Conservation (phyloP, 192 early-diverging fungal species). For the Obelidium mucronatum region DNA sequence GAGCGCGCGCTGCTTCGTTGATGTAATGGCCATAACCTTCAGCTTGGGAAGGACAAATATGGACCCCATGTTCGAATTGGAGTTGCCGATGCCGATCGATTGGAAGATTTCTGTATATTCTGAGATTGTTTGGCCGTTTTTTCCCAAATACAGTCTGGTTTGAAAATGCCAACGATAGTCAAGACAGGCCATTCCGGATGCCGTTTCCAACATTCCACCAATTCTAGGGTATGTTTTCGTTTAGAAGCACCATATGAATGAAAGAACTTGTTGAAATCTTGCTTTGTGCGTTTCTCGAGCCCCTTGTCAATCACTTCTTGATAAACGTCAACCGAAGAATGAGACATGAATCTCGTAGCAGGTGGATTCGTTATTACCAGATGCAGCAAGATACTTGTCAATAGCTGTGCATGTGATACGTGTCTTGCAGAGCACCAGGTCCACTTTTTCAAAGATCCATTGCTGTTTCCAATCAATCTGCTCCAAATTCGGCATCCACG, state of each 20-base stretch:
- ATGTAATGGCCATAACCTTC: conserved; percentile 34
- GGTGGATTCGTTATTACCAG: not conserved
- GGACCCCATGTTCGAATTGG: conserved; percentile 2
- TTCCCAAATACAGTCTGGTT: not conserved
- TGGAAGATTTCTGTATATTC: not conserved
- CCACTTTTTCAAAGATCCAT: not conserved
- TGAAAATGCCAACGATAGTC: conserved; percentile 10
- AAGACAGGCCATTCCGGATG: conserved; percentile 18
- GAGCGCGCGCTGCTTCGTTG: conserved; percentile 21
- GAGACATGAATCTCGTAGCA: not conserved
- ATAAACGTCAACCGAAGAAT: conserved; percentile 6
- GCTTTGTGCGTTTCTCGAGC: not conserved
- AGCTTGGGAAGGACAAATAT: not conserved
- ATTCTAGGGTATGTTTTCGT: not conserved
- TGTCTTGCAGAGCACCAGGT: not conserved
- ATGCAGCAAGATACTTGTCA: not conserved
- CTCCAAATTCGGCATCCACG: conserved; percentile 16
- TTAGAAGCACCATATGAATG: conserved; percentile 5
- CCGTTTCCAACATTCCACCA: conserved; percentile 18
- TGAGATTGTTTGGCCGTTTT: not conserved
- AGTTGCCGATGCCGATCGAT: not conserved
- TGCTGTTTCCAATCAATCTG: not conserved
- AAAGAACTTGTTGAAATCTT: conserved; percentile 31
- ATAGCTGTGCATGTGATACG: conserved; percentile 7
- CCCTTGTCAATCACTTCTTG: not conserved